Evolutionary conservation across 768 basidiomycete species (phyloP).

Genomic region (Suillus brevipes): DNA sequence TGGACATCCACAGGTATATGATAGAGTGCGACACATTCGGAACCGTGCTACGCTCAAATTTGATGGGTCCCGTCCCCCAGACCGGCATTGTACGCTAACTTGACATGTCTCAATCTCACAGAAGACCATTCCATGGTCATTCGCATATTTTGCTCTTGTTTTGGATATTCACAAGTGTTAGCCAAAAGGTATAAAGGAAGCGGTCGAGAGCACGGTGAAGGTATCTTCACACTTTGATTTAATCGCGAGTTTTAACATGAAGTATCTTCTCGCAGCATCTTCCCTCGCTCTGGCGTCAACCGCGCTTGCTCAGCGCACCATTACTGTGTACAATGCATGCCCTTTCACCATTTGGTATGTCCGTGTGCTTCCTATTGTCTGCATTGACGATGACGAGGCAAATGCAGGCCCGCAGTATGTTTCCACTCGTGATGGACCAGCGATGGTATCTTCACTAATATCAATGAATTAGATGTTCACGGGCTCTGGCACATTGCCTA

Average conservation of each 20-base stretch:
- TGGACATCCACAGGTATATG: neutral
- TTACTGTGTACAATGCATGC: conserved; percentile 62
- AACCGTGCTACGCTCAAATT: neutral
- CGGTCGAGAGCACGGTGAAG: too few species aligned
- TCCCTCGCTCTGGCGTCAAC: conserved; percentile 32
- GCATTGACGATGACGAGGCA: neutral
- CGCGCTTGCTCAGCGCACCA: conserved; percentile 50
- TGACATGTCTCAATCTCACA: neutral
- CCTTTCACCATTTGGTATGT: conserved; percentile 68
- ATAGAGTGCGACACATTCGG: neutral
- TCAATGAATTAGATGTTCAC: conserved; percentile 51
- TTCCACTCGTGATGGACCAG: neutral
- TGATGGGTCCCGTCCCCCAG: neutral
- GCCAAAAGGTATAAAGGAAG: neutral
- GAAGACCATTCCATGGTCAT: neutral
- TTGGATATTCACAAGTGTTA: neutral
- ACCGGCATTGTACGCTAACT: neutral
- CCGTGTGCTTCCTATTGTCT: neutral
- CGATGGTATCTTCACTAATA: neutral
- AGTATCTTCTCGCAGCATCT: conserved; percentile 21
- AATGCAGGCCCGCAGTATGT: conserved; percentile 47
- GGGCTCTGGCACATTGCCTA: conserved; percentile 50
- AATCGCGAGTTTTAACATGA: conserved; percentile 16
- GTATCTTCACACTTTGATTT: neutral
- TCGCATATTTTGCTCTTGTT: neutral